Evolutionary conservation across 1,284 basidiomycete species (phyloP).

Genomic region (Ustilago sp.): DNA sequence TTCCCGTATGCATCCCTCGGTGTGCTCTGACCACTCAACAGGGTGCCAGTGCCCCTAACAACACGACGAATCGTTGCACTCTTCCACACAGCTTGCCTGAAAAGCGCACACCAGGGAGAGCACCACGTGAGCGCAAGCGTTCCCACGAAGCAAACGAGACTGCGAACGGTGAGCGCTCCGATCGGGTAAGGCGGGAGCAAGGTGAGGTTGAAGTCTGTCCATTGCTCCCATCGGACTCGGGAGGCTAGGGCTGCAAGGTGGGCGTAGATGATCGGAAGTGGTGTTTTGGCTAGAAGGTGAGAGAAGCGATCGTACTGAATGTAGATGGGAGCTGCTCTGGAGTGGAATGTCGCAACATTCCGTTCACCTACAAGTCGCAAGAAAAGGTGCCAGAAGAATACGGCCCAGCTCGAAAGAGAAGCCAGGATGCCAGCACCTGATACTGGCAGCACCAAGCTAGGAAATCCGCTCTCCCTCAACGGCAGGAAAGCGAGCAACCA

Average conservation of each 20-base stretch:
- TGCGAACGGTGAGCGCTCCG: conserved; percentile 60
- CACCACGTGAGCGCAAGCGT: conserved; percentile 66
- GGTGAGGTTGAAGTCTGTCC: conserved; percentile 43
- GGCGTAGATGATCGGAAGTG: conserved; percentile 19
- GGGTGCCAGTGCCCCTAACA: conserved; percentile 41
- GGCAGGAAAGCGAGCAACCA: conserved; percentile 64
- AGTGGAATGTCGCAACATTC: conserved; percentile 18
- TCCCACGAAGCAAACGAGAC: conserved; percentile 60
- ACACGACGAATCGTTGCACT: conserved; percentile 59
- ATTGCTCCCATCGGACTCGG: conserved; percentile 28
- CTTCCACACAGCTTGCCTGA: conserved; percentile 66
- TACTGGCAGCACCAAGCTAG: conserved; percentile 42
- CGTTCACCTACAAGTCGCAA: conserved; percentile 30
- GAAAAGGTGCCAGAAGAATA: conserved; percentile 21
- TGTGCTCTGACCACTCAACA: conserved; percentile 49
- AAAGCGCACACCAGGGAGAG: conserved; percentile 65
- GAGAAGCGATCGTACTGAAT: conserved; percentile 15
- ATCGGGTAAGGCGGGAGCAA: conserved; percentile 66
- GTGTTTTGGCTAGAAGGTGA: conserved; percentile 22
- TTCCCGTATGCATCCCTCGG: conserved; percentile 38
- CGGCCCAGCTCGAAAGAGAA: background rate
- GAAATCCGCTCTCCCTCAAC: conserved; percentile 37
- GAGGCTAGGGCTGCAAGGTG: conserved; percentile 6
- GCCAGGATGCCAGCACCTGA: conserved; percentile 36
- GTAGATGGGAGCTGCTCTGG: conserved; percentile 30